Conservation (phyloP, 768 basidiomycete species). For the Suillus subalutaceus region DNA sequence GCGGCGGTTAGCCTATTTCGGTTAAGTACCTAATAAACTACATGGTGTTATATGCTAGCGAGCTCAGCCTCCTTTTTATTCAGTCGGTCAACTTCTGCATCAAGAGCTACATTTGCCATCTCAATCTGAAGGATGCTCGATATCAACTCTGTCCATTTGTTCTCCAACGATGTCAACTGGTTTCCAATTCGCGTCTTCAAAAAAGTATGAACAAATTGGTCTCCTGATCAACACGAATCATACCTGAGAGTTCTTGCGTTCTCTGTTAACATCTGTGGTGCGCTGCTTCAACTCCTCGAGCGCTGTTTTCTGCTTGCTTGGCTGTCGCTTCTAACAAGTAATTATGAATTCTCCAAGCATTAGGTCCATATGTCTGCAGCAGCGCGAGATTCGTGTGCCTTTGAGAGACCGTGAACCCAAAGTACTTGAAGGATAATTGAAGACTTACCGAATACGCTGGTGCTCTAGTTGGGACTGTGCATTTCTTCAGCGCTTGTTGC, state of each 20-base stretch:
- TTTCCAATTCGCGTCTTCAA: constrained; percentile 73
- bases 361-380: constrained; percentile 83
- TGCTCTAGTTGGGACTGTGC: constrained; percentile 85
- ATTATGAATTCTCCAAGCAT: constrained; percentile 92
- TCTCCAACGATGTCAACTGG: constrained; percentile 81
- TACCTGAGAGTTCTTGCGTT: constrained; percentile 86
- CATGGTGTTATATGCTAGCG: constrained; percentile 33
- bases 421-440: background rate
- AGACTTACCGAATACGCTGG: constrained; percentile 70
- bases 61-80: constrained; percentile 65
- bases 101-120: constrained; percentile 90
- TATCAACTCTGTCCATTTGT: constrained; percentile 90
- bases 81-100: constrained; percentile 72
- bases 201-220: background rate
- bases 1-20: constrained; percentile 3
- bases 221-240: constrained; percentile 4
- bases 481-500: constrained; percentile 71
- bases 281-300: constrained; percentile 79
- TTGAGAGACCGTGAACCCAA: constrained; percentile 16
- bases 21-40: background rate
- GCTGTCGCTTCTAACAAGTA: constrained; percentile 81
- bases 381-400: constrained; percentile 86
- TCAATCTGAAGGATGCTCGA: constrained; percentile 91
- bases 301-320: constrained; percentile 67
- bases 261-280: constrained; percentile 85